A percentile compares a stretch with the other conserved stretches of the same genome.
phyloP scores from a whole-genome alignment of 129 eudicot genomes.

The Arctium lappa region DNA sequence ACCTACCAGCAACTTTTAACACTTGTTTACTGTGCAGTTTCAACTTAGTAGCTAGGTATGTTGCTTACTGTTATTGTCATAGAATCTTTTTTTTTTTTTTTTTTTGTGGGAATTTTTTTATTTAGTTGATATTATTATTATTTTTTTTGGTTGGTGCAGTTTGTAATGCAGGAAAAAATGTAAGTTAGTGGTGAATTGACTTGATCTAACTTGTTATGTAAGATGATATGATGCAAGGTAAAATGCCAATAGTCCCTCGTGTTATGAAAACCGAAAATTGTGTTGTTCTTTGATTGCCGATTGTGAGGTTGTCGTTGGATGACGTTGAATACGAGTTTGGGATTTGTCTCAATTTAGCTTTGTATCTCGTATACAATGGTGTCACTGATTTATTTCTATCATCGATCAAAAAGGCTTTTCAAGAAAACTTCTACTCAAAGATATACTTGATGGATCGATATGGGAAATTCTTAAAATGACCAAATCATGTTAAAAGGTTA shows the following conservation, averaged over 20 bases:
- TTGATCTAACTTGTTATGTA: conserved; percentile 39
- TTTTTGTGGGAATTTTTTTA: neutral
- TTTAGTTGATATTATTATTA: neutral
- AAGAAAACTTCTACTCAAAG: too few species aligned
- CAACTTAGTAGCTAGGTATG: conserved; percentile 27
- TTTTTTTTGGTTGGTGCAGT: conserved; percentile 24
- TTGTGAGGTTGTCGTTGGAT: neutral
- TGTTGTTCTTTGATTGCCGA: neutral
- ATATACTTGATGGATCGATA: too few species aligned
- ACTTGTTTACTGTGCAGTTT: conserved; percentile 27
- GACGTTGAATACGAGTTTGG: neutral
- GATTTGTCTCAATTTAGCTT: neutral
- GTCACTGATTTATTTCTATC: too few species aligned
- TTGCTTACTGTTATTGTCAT: neutral
- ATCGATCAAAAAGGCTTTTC: too few species aligned
- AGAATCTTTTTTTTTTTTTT: neutral
- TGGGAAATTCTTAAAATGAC: too few species aligned
- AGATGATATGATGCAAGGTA: conserved; percentile 34
- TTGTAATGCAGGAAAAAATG: conserved; percentile 26
- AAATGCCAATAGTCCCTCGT: conserved; percentile 5
- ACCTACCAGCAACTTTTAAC: conserved; percentile 25
- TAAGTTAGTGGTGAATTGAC: conserved; percentile 24
- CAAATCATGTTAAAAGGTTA: too few species aligned
- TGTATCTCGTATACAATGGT: too few species aligned
- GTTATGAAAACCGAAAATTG: neutral